Base-by-base conservation (phyloP, 208 protist genomes). In the Phytomonas sp. region DNA sequence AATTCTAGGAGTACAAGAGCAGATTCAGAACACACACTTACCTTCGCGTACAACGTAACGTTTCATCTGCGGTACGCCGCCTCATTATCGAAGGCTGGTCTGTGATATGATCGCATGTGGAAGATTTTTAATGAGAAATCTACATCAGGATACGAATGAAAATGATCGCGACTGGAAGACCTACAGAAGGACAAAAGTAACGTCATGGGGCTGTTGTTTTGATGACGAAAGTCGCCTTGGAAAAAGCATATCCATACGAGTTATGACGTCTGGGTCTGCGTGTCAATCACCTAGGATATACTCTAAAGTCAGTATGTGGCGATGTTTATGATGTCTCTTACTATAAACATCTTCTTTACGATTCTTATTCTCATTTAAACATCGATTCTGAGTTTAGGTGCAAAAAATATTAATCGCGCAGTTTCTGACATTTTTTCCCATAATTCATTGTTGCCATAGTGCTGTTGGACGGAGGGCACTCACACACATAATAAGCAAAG, bases 1-100 rank as follows among this genome's bases (percentile, higher is more conserved):
- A 26, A 68, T 92, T 61, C 72, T 81, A 46, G 71, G 76, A n/a
- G 79, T 87, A n/a, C 75, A 81, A 66, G 78, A 84, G 30, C 82
- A 88, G 65, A 73, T 79, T 40, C 70, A 67, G 32, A 67, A 87
- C 66, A 72, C 86, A 60, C 76, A 79, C 32, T 73, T 77, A 40
- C 71, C 72, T 20, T 77, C 77, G 9, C 13, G 40, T 9, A 4
- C 9, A 9, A 40, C 9, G 36, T 40, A 9, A 9, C 36, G 9
- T 40, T 40, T 40, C 36, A 40, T 40, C 4, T 9, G 36, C 36
- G 36, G 36, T 40, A 9, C 36, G 36, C 36, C 36, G 36, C 9
- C 36, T 4, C 9, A 40, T 40, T 40, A 40, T 40, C 36, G n/a
- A n/a, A n/a, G n/a, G n/a, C n/a, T n/a, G n/a, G n/a, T n/a, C n/a